A percentile compares a stretch with the other conserved stretches of the same genome.
Evolutionary conservation across 2,329 filamentous ascomycete genomes (phyloP).

Genomic region (Colletotrichum destructivum): DNA sequence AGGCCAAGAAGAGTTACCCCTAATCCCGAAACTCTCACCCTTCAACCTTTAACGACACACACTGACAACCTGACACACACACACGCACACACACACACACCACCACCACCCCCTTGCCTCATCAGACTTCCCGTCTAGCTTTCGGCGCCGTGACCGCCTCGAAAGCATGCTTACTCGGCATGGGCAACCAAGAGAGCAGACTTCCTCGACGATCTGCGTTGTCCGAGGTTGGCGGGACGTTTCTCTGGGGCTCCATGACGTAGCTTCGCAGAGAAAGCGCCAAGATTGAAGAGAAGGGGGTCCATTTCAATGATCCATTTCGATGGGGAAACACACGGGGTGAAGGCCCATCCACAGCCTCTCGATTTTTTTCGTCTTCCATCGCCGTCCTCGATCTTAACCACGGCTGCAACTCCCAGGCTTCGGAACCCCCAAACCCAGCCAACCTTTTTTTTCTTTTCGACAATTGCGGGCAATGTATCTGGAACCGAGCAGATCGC

Average conservation of each 20-base stretch:
- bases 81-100: neutral
- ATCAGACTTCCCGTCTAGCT: constrained; percentile 4
- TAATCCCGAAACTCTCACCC: neutral
- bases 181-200: neutral
- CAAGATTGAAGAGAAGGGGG: neutral
- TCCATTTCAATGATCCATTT: neutral
- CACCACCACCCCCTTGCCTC: neutral
- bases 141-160: neutral
- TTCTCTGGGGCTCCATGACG: constrained; percentile 17
- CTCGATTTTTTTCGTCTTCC: too few relatives aligned
- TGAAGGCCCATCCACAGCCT: neutral
- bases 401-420: neutral
- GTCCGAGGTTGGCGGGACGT: neutral
- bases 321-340: neutral
- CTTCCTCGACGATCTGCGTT: neutral
- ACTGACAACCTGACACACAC: neutral
- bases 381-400: neutral
- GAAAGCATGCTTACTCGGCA: neutral
- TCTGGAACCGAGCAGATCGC: neutral
- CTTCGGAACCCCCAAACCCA: neutral
- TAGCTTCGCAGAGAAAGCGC: neutral
- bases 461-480: neutral
- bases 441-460: too few relatives aligned
- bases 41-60: neutral
- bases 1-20: neutral